These are phyloP conservation scores for Chaetoscypha palmicola DNA, from an alignment of 2,329 filamentous ascomycete genomes.

Conservation along the genomic window DNA sequence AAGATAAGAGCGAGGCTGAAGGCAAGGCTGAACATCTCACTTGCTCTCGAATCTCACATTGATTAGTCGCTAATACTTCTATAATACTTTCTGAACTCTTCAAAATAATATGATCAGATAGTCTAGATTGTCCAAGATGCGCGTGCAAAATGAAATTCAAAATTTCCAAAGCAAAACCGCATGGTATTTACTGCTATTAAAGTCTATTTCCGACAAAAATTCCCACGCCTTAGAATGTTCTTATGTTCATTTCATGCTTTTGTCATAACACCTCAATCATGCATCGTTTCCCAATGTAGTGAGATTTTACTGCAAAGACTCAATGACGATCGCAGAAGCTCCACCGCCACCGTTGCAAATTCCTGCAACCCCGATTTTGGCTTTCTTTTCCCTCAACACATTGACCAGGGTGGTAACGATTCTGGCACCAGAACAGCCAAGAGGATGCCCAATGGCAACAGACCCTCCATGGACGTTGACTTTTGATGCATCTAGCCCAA, in stretches of 20 bases:
- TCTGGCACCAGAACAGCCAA: conserved; percentile 88
- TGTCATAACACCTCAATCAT: background rate
- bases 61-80: background rate
- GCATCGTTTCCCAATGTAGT: background rate
- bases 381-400: conserved; percentile 83
- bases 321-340: conserved; percentile 87
- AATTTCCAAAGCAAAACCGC: background rate
- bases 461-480: conserved; percentile 95
- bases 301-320: conserved; percentile 38
- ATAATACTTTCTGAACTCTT: too few relatives aligned
- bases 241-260: conserved; percentile 1
- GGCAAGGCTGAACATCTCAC: conserved; percentile 8
- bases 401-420: conserved; percentile 87
- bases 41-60: background rate
- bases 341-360: conserved; percentile 98
- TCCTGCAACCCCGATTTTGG: conserved; percentile 85
- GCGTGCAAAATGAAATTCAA: too few relatives aligned
- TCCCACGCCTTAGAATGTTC: background rate
- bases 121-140: too few relatives aligned
- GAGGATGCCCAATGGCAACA: conserved; percentile 90
- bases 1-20: conserved; percentile 11
- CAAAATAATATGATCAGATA: too few relatives aligned
- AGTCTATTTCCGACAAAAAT: background rate
- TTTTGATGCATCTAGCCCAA: conserved; percentile 71
- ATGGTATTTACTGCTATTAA: background rate